Evolutionary conservation across 805 yeast genomes (phyloP).

Genomic region (Saturnispora serradocipensis): DNA sequence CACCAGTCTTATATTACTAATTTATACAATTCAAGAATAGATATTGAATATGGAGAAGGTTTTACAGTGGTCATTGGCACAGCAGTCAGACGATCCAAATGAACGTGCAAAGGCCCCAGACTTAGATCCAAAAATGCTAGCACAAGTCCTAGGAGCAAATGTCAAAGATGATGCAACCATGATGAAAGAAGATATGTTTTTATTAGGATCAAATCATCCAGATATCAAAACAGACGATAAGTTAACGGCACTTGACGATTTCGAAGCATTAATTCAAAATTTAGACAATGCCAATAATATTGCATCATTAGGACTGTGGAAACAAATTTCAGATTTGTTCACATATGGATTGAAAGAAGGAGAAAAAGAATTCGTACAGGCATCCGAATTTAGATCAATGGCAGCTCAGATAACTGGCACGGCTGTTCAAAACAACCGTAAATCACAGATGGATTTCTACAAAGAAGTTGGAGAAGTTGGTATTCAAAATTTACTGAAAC

Average conservation of each 20-base stretch:
- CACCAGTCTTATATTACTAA: neutral
- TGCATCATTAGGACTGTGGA: constrained; percentile 76
- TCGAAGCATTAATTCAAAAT: constrained; percentile 89
- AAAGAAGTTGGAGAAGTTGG: constrained; percentile 38
- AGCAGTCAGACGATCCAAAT: constrained; percentile 63
- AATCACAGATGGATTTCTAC: constrained; percentile 58
- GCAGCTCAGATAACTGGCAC: constrained; percentile 58
- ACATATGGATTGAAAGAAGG: constrained; percentile 42
- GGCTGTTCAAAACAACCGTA: constrained; percentile 85
- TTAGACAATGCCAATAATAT: constrained; percentile 92
- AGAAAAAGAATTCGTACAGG: constrained; percentile 29
- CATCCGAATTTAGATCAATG: constrained; percentile 35
- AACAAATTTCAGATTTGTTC: constrained; percentile 33
- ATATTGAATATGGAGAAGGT: constrained; percentile 66
- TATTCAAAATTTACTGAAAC: constrained; percentile 34
- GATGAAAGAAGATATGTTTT: constrained; percentile 69
- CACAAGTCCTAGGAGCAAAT: constrained; percentile 63
- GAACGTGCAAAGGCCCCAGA: constrained; percentile 53
- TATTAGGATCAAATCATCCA: constrained; percentile 38
- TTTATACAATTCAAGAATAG: neutral
- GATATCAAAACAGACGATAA: constrained; percentile 56
- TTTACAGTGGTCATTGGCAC: constrained; percentile 84
- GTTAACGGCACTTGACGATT: constrained; percentile 74
- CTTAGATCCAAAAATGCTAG: constrained; percentile 72
- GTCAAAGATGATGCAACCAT: constrained; percentile 76